Conservation (phyloP, 352 stramenopile species). For the Phytopythium boreale region DNA sequence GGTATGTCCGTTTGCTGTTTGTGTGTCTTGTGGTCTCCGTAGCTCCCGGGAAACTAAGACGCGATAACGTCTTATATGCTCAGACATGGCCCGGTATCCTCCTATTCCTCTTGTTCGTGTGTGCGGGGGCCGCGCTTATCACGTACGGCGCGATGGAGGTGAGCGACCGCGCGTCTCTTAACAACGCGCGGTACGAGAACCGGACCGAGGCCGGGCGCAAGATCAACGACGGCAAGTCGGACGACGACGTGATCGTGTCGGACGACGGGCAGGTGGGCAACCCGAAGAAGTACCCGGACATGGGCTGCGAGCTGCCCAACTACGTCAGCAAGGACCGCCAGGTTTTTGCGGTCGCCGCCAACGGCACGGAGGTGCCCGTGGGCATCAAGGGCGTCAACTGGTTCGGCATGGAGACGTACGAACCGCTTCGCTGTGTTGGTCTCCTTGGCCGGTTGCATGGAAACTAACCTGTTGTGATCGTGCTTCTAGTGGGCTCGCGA, state of each 20-base stretch:
- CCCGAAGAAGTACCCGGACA: slow-evolving; percentile 51
- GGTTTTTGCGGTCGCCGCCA: slow-evolving; percentile 39
- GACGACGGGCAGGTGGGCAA: slow-evolving; percentile 56
- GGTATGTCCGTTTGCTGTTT: slow-evolving; percentile 14
- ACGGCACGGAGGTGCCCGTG: slow-evolving; percentile 52
- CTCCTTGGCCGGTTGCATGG: background rate
- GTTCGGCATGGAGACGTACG: slow-evolving; percentile 74
- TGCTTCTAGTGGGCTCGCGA: slow-evolving; percentile 18
- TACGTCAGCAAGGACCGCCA: slow-evolving; percentile 63
- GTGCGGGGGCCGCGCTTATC: slow-evolving; percentile 38
- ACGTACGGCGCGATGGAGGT: slow-evolving; percentile 40
- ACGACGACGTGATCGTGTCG: slow-evolving; percentile 31
- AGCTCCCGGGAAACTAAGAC: background rate
- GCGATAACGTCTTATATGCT: background rate
- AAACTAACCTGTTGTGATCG: background rate
- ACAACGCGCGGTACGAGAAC: slow-evolving; percentile 27
- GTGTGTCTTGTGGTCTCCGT: background rate
- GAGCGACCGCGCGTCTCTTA: slow-evolving; percentile 20
- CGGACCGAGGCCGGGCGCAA: slow-evolving; percentile 19
- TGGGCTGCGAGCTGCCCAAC: slow-evolving; percentile 49
- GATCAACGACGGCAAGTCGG: slow-evolving; percentile 38
- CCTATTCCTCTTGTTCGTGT: slow-evolving; percentile 41
- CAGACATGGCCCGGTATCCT: slow-evolving; percentile 61
- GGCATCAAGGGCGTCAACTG: slow-evolving; percentile 69
- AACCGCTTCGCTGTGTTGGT: background rate